phyloP scores from a whole-genome alignment of 2,329 filamentous ascomycete genomes.

The Zymoseptoria tritici region DNA sequence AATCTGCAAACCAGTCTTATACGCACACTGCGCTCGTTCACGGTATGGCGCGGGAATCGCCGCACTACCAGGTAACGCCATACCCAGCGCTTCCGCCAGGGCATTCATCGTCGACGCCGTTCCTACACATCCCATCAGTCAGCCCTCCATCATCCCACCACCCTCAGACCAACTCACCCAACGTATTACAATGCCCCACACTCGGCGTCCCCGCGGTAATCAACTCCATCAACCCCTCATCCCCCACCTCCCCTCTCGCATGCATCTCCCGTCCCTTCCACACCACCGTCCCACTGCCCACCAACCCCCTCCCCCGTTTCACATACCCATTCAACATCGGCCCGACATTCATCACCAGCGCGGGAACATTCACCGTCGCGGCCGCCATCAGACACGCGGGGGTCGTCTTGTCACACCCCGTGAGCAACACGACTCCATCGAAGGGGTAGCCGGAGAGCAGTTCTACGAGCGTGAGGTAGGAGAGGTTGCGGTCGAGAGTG shows the following conservation, averaged over 20 bases:
- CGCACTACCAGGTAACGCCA: constrained; percentile 25
- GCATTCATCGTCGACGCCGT: constrained; percentile 29
- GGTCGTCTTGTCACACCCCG: constrained; percentile 28
- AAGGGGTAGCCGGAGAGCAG: constrained; percentile 27
- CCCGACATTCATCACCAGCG: constrained; percentile 27
- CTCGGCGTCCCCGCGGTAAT: constrained; percentile 23
- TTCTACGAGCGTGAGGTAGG: constrained; percentile 25
- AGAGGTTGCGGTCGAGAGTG: constrained; percentile 25
- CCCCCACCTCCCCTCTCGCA: constrained; percentile 23
- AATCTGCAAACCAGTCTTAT: constrained; percentile 25
- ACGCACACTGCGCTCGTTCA: constrained; percentile 25
- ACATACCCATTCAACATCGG: constrained; percentile 28
- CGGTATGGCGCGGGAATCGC: constrained; percentile 25
- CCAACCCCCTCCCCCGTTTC: constrained; percentile 11
- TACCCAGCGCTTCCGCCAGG: constrained; percentile 25
- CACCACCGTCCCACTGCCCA: constrained; percentile 25
- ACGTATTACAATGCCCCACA: constrained; percentile 28
- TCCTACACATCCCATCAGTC: background rate
- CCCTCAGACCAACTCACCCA: constrained; percentile 11
- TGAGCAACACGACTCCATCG: constrained; percentile 26
- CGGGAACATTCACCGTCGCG: constrained; percentile 25
- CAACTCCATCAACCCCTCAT: constrained; percentile 22
- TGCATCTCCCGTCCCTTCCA: constrained; percentile 28
- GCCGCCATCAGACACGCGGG: constrained; percentile 28
- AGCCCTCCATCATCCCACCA: background rate